These are phyloP conservation scores for Penicillium samsonianum DNA, from an alignment of 495 filamentous ascomycete genomes.

Conservation along the genomic window DNA sequence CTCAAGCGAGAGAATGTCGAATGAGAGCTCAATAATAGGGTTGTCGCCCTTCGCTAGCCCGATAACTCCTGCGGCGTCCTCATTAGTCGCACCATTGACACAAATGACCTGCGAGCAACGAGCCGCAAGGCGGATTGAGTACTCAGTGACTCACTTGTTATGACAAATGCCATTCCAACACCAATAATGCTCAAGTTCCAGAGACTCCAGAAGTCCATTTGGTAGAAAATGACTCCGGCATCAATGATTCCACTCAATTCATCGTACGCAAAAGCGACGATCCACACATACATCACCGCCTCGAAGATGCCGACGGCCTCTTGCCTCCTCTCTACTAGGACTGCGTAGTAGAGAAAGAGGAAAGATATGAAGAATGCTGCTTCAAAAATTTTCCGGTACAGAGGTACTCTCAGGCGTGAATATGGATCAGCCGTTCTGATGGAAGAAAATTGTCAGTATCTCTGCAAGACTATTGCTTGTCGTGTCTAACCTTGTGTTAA, in stretches of 20 bases:
- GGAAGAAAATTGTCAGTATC: constrained; percentile 15
- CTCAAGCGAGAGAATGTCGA: constrained; percentile 86
- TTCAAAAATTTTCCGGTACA: constrained; percentile 88
- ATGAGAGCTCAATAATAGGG: constrained; percentile 70
- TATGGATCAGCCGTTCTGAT: constrained; percentile 72
- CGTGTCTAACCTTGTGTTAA: constrained; percentile 60
- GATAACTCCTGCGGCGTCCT: constrained; percentile 56
- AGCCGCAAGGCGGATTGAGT: constrained; percentile 18
- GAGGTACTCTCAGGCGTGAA: constrained; percentile 82
- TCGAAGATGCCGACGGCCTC: constrained; percentile 53
- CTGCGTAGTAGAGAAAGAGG: constrained; percentile 78
- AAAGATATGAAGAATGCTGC: constrained; percentile 84
- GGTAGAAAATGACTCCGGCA: constrained; percentile 80
- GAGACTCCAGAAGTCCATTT: constrained; percentile 84
- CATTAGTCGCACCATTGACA: constrained; percentile 14
- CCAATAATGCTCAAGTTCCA: constrained; percentile 87
- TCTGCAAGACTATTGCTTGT: not conserved
- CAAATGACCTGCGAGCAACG: not conserved
- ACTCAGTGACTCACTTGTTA: constrained; percentile 60
- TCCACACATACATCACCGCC: constrained; percentile 62
- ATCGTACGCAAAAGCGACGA: constrained; percentile 85
- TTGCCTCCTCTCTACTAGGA: constrained; percentile 65
- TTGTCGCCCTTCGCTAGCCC: constrained; percentile 65
- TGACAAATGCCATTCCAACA: constrained; percentile 74
- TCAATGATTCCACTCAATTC: constrained; percentile 81